Conservation (phyloP, 2,329 filamentous ascomycete species). For the Talaromyces funiculosus region DNA sequence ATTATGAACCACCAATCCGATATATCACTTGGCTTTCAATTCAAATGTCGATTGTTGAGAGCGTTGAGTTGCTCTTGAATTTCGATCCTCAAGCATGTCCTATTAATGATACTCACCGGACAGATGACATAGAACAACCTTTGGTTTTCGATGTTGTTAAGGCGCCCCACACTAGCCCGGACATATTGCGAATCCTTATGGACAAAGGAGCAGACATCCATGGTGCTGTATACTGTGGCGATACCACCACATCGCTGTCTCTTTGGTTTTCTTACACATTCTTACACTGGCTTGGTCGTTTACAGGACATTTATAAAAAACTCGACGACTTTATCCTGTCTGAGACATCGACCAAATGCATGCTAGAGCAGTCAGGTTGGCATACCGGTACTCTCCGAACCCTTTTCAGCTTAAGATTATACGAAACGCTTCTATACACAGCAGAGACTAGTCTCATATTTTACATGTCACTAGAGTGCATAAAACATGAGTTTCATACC, state of each 20-base stretch:
- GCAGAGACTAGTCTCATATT: not conserved
- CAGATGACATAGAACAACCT: not conserved
- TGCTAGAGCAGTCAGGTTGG: not conserved
- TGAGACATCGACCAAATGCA: not conserved
- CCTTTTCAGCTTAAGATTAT: not conserved
- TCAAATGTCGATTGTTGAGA: not conserved
- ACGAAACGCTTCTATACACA: not conserved
- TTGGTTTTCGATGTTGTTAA: not conserved
- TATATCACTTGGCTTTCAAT: not conserved
- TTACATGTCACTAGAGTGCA: no score
- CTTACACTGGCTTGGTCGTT: not conserved
- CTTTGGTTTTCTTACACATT: not conserved
- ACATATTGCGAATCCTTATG: not conserved
- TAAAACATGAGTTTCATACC: no score
- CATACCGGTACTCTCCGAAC: not conserved
- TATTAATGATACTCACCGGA: not conserved
- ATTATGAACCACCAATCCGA: not conserved
- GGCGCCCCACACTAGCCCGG: not conserved
- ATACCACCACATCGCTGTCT: not conserved
- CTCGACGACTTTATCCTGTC: not conserved
- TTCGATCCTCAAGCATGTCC: not conserved
- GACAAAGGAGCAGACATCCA: slow-evolving; percentile 1
- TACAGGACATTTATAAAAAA: not conserved
- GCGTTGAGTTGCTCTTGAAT: not conserved
- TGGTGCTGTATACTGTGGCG: not conserved